Conservation (phyloP, 345 rosid genomes). For the Diplotaxis tenuifolia region DNA sequence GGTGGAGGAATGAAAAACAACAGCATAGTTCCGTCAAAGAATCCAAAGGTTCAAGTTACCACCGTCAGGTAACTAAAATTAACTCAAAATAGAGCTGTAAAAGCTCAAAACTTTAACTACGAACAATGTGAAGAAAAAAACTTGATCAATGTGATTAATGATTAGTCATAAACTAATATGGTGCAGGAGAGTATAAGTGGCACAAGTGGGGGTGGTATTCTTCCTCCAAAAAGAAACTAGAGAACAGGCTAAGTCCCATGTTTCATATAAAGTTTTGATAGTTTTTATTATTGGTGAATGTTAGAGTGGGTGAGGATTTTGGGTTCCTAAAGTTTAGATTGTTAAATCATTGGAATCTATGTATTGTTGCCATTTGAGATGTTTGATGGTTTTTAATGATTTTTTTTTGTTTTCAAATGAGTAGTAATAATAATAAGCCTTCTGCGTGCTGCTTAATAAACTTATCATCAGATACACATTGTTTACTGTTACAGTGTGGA, state of each 20-base stretch:
- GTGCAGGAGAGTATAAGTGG: neutral
- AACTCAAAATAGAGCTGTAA: neutral
- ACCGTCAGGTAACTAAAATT: slow-evolving; percentile 27
- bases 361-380: neutral
- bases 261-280: neutral
- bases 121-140: neutral
- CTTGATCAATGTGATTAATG: neutral
- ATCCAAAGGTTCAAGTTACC: slow-evolving; percentile 45
- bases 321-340: neutral
- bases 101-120: neutral
- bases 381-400: neutral
- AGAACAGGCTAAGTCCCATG: neutral
- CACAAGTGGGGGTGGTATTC: neutral
- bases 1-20: slow-evolving; percentile 57
- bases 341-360: neutral
- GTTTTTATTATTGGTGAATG: neutral
- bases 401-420: neutral
- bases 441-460: neutral
- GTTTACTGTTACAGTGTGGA: neutral
- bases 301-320: neutral
- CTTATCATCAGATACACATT: neutral
- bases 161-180: neutral
- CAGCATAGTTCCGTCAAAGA: slow-evolving; percentile 46
- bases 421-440: neutral
- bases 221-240: slow-evolving; percentile 23